Evolutionary conservation across 495 filamentous ascomycete genomes (phyloP).

Genomic region (Xylaria grammica): DNA sequence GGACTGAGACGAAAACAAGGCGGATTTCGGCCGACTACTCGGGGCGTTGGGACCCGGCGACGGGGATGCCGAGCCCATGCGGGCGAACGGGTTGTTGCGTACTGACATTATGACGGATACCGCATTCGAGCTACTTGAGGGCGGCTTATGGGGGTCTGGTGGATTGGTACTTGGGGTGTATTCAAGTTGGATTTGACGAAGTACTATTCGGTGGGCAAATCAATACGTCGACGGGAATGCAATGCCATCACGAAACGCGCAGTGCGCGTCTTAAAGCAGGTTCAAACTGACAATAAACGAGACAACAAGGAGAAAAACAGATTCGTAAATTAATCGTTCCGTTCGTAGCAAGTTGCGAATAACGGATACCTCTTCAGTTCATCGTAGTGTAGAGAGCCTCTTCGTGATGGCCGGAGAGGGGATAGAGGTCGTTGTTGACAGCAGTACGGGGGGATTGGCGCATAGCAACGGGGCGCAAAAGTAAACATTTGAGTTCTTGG

Average conservation of each 20-base stretch:
- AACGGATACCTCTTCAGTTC: neutral
- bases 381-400: neutral
- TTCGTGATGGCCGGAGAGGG: neutral
- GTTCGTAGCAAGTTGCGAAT: neutral
- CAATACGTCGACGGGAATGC: neutral
- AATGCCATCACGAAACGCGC: conserved; percentile 23
- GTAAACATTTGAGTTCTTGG: conserved; percentile 23
- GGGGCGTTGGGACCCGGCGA: conserved; percentile 54
- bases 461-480: conserved; percentile 24
- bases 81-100: conserved; percentile 78
- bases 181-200: conserved; percentile 15
- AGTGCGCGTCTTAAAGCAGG: conserved; percentile 3
- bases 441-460: conserved; percentile 3
- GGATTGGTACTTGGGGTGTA: neutral
- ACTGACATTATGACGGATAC: conserved; percentile 42
- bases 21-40: conserved; percentile 70
- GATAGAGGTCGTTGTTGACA: no score
- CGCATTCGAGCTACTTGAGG: conserved; percentile 6
- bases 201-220: neutral
- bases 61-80: conserved; percentile 65
- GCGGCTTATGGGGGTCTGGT: neutral
- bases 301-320: no score
- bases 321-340: neutral
- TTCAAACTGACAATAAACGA: neutral
- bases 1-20: conserved; percentile 60